Evolutionary conservation across 495 filamentous ascomycete species (phyloP), one percentile per base, ranked within the genome.

Genomic region (Aspergillus nanangensis): DNA sequence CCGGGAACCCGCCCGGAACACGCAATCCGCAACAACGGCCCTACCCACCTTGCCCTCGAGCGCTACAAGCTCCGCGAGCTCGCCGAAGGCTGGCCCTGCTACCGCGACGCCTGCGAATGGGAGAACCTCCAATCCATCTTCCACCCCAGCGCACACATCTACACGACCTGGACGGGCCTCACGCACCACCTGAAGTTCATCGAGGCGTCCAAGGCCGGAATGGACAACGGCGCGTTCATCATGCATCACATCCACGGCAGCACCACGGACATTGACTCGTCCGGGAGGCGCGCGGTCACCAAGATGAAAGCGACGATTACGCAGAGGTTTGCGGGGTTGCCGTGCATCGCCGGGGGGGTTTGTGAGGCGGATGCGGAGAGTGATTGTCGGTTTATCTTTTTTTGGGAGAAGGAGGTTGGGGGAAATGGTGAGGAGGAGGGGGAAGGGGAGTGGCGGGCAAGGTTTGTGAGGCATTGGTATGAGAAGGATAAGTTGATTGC

Each of bases 251-350:
- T 76, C 60, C 80, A 81, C 57, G 80, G 80, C 20, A 72, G 71
- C 0, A 68, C 77, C 7, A 79, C 69, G 4, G 81, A 85, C 48
- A 74, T 84, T 38, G 70, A 60, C 24, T 48, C 61, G 13, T 49
- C 53, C 25, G 66, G 46, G 14, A 51, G 31, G 20, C 77, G 80
- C n/a, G 81, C 80, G n/a, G 73, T 85, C 5, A 79, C 79, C 48
- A 85, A 84, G 63, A 79, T 85, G 78, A 85, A 85, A 60, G 81
- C 81, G 2, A 83, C 80, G 33, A 85, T 84, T 60, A 84, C 81
- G 2, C 81, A 85, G 60, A 74, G 81, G 24, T 84, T n/a, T n/a
- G n/a, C n/a, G n/a, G n/a, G n/a, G n/a, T n/a, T n/a, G n/a, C n/a
- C n/a, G n/a, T n/a, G n/a, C n/a, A n/a, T 85, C 62, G 55, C 36